Conservation (phyloP, 176 grass and related monocot genomes). For the Oryza brachyantha region DNA sequence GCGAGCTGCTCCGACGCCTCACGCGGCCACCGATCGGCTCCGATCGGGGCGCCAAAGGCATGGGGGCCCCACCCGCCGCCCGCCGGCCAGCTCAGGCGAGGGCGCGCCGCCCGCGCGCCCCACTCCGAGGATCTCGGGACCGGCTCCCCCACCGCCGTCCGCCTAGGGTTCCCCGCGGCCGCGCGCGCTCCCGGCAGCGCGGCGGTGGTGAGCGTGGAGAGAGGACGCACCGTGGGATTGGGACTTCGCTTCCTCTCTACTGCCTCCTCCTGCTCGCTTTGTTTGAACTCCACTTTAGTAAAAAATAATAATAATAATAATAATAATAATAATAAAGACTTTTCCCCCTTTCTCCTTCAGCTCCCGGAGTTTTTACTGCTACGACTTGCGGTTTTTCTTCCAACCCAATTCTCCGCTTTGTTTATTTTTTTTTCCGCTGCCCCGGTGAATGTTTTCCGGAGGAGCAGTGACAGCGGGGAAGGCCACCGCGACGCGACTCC, state of each 20-base stretch:
- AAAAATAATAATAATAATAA: too few relatives aligned
- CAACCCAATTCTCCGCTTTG: not conserved
- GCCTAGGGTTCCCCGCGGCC: conserved; percentile 24
- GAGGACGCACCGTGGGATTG: conserved; percentile 46
- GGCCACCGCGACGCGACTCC: conserved; percentile 2
- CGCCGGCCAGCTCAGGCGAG: conserved; percentile 14
- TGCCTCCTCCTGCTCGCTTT: conserved; percentile 20
- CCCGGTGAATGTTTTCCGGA: conserved; percentile 24
- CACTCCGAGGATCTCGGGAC: conserved; percentile 21
- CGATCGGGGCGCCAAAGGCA: conserved; percentile 60
- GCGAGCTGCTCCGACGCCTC: conserved; percentile 21
- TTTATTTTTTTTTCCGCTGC: not conserved
- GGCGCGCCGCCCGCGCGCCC: not conserved
- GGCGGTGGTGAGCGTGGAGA: conserved; percentile 7
- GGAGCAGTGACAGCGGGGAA: conserved; percentile 14
- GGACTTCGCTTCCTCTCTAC: conserved; percentile 46
- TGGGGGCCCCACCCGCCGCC: conserved; percentile 18
- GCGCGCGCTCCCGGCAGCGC: not conserved
- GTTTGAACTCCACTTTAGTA: conserved; percentile 35
- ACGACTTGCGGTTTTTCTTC: not conserved
- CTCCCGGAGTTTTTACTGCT: conserved; percentile 44
- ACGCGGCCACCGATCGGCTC: conserved; percentile 46
- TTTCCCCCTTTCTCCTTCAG: too few relatives aligned
- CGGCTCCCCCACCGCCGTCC: not conserved
- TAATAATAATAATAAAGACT: too few relatives aligned